phyloP scores from a whole-genome alignment of 805 yeast species.

The Saccharomycopsis amapae region DNA sequence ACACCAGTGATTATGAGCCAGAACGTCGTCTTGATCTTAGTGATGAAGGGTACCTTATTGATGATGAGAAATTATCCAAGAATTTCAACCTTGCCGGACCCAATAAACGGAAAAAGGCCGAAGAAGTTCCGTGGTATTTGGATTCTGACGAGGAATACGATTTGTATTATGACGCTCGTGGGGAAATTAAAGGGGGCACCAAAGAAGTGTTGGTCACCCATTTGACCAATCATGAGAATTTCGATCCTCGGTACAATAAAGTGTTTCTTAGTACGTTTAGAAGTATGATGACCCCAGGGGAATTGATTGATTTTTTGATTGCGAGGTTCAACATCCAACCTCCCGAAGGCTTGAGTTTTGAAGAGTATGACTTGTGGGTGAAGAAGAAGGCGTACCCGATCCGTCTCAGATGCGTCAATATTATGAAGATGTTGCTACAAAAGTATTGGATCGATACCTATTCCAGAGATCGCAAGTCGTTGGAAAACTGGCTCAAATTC shows the following conservation, averaged over 20 bases:
- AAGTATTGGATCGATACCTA: constrained; percentile 65
- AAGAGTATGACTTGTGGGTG: constrained; percentile 73
- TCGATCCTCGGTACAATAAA: constrained; percentile 57
- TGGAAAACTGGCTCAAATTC: constrained; percentile 33
- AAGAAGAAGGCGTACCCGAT: constrained; percentile 63
- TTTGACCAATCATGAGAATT: constrained; percentile 63
- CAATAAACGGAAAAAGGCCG: constrained; percentile 17
- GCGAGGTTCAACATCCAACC: constrained; percentile 65
- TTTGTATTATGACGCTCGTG: constrained; percentile 56
- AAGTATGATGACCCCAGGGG: constrained; percentile 62
- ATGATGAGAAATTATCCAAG: constrained; percentile 21
- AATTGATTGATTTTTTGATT: constrained; percentile 51
- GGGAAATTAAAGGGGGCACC: constrained; percentile 77
- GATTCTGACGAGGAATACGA: constrained; percentile 59
- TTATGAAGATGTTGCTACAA: constrained; percentile 59
- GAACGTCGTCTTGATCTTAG: constrained; percentile 32
- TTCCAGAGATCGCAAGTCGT: constrained; percentile 36
- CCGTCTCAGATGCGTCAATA: constrained; percentile 54
- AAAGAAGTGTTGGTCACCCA: constrained; percentile 71
- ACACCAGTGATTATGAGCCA: constrained; percentile 36
- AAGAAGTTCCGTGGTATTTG: constrained; percentile 62
- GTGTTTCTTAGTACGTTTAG: constrained; percentile 70
- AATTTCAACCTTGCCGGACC: constrained; percentile 16
- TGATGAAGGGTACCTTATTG: constrained; percentile 23
- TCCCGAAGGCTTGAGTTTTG: constrained; percentile 81